phyloP scores from a whole-genome alignment of 2,329 filamentous ascomycete genomes.

The Seiridium unicorne region DNA sequence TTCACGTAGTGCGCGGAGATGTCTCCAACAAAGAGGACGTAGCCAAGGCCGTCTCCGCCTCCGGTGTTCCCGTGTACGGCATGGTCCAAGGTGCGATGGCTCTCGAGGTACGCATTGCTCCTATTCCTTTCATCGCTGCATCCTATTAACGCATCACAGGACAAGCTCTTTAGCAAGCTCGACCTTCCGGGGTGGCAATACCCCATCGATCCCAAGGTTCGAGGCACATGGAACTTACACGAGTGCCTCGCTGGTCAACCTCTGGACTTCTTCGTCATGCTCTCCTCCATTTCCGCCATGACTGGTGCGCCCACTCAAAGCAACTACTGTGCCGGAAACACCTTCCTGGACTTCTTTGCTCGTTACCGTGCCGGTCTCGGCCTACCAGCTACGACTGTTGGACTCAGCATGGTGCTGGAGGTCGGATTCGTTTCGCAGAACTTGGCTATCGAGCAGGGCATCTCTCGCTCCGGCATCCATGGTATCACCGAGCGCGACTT shows the following conservation, averaged over 20 bases:
- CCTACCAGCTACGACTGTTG: slow-evolving; percentile 10
- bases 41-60: slow-evolving; percentile 18
- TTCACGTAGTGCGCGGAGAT: slow-evolving; percentile 25
- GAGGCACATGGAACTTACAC: slow-evolving; percentile 43
- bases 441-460: slow-evolving; percentile 12
- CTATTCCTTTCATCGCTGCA: too few relatives aligned
- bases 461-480: slow-evolving; percentile 12
- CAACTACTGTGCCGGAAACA: slow-evolving; percentile 30
- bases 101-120: slow-evolving; percentile 18
- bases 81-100: slow-evolving; percentile 43
- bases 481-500: slow-evolving; percentile 14
- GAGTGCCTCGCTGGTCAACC: slow-evolving; percentile 11
- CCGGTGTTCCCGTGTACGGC: slow-evolving; percentile 29
- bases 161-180: slow-evolving; percentile 34
- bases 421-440: slow-evolving; percentile 14
- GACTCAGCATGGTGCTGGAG: slow-evolving; percentile 14
- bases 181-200: slow-evolving; percentile 32
- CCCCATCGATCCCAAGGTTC: slow-evolving; percentile 36
- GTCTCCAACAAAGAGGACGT: slow-evolving; percentile 27
- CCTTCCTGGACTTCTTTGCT: slow-evolving; percentile 23
- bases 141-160: slow-evolving; percentile 13
- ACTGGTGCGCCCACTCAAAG: slow-evolving; percentile 21
- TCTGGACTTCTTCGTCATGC: slow-evolving; percentile 30
- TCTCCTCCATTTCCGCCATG: slow-evolving; percentile 19
- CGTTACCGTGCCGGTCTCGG: slow-evolving; percentile 9